phyloP scores from a whole-genome alignment of 257 asterid species.

The Solanum phureja region DNA sequence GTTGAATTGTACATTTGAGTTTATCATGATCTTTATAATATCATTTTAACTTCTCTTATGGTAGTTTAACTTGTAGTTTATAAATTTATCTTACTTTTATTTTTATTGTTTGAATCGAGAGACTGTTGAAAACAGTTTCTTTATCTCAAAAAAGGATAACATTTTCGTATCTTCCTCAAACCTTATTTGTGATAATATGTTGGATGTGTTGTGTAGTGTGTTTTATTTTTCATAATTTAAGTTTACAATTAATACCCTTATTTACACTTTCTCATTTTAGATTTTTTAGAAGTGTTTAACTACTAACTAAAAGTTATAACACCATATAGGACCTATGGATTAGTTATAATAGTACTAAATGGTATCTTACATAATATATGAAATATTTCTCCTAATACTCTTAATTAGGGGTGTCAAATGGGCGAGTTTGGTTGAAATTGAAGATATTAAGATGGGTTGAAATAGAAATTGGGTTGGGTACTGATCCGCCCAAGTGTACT shows the following conservation, averaged over 20 bases:
- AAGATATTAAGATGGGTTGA: no score
- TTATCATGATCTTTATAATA: background rate
- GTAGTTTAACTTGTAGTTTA: background rate
- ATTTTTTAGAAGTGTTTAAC: background rate
- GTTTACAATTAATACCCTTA: background rate
- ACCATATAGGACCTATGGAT: no score
- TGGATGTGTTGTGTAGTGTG: background rate
- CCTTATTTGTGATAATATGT: background rate
- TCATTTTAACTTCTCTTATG: background rate
- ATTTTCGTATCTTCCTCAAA: background rate
- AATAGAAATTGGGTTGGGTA: no score
- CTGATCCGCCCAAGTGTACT: no score
- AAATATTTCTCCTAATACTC: background rate
- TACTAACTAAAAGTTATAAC: no score
- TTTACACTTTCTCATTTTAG: background rate
- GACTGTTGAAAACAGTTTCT: fast-evolving
- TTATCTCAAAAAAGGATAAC: no score
- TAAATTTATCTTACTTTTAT: background rate
- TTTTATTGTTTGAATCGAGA: background rate
- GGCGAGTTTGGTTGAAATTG: no score
- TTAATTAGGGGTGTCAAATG: no score
- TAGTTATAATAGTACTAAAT: no score
- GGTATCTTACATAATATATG: no score
- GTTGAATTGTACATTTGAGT: background rate
- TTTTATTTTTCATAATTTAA: no score